phyloP scores from a whole-genome alignment of 345 rosid species.

The Melaleuca quinquenervia region DNA sequence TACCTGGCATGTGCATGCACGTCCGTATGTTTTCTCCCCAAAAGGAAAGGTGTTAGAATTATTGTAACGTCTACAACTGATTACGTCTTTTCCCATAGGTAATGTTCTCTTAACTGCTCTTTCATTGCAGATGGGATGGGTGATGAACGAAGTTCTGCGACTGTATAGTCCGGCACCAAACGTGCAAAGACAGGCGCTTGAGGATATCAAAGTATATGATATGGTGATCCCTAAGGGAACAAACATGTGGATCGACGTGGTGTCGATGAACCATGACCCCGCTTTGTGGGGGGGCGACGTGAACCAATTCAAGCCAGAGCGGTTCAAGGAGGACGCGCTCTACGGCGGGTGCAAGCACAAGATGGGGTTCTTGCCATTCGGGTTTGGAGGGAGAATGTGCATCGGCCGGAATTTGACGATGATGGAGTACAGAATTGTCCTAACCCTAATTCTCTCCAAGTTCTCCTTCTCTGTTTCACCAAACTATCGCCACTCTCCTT shows the following conservation, averaged over 20 bases:
- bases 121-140: slow-evolving; percentile 8
- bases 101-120: neutral
- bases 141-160: slow-evolving; percentile 7
- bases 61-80: neutral
- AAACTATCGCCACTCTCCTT: slow-evolving; percentile 1
- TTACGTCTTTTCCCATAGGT: neutral
- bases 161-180: slow-evolving; percentile 4
- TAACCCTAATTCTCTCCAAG: slow-evolving; percentile 3
- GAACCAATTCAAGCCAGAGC: slow-evolving; percentile 8
- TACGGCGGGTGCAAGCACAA: slow-evolving; percentile 9
- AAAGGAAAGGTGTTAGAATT: neutral
- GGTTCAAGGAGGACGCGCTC: slow-evolving; percentile 4
- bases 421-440: slow-evolving; percentile 9
- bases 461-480: slow-evolving; percentile 9
- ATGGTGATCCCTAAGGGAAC: slow-evolving; percentile 6
- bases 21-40: neutral
- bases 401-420: slow-evolving; percentile 4
- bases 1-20: neutral
- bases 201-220: neutral
- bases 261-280: slow-evolving; percentile 11
- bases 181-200: neutral
- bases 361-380: slow-evolving; percentile 13
- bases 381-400: slow-evolving; percentile 13
- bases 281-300: slow-evolving; percentile 8
- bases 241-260: slow-evolving; percentile 5